Base-by-base conservation (phyloP, 257 asterid species). In the Echites panduratus region DNA sequence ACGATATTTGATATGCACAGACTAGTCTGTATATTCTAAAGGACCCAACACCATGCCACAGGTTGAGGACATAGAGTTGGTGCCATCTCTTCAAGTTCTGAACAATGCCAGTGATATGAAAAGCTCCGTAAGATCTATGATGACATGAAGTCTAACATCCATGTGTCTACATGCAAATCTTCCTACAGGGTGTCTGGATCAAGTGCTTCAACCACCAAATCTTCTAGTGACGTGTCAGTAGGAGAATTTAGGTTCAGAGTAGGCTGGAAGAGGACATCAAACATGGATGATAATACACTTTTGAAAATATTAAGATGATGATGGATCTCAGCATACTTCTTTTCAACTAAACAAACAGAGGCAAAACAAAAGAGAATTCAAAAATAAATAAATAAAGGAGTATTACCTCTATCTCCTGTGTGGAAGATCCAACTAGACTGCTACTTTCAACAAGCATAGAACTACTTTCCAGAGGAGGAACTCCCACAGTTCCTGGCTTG, bases 381-480 rank as follows among this genome's bases (percentile, higher is more conserved):
- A 72, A 66, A 74, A 41, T 17, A 47, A 64, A 72, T 70, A 78
- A 47, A 64, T 70, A 71, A 78, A 52, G 50, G 41, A 71, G 47
- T 12, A 63, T 47, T 85, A 91, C 99, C 97, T 87, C 97, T 65
- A 71, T 75, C 76, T 87, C 95, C 81, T 79, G 87, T 54, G 83
- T 20, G 53, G 89, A 87, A 78, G 94, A 85, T 83, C 84, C 93
- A 72, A 70, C 88, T 22, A 57, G 75, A 65, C 97, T 81, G 77
- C 82, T 83, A 77, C 82, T 82, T 52, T 43, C 73, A 53, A 81
- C 83, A 78, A 50, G 84, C 61, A 87, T 74, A 50, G 92, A 77
- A 70, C 67, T 75, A 79, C 70, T 85, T 68, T 83, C 93, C 68
- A 35, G 66, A 49, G 73, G 79, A 72, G 89, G 82, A 77, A 69